Evolutionary conservation across 225 moss, liverwort and hornwort genomes (phyloP).

Genomic region (Physcomitrium patens): DNA sequence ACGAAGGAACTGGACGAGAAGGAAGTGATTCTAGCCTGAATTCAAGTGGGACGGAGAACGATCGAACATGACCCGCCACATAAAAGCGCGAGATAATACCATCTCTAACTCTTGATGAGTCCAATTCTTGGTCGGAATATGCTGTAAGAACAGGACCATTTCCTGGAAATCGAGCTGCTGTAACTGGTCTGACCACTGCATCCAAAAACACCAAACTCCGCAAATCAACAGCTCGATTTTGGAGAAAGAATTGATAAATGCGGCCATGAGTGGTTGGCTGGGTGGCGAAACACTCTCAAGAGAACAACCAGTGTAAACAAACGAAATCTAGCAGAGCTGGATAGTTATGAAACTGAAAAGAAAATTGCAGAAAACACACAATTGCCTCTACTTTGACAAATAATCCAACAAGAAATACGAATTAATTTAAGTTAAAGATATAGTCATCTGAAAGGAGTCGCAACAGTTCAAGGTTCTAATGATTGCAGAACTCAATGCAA

Average conservation of each 20-base stretch:
- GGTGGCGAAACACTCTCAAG: not conserved
- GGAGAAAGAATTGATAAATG: not conserved
- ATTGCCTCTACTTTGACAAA: not conserved
- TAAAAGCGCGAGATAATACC: slow-evolving; percentile 95
- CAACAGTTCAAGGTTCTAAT: not conserved
- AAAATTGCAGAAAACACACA: not conserved
- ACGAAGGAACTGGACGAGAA: not conserved
- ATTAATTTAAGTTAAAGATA: not conserved
- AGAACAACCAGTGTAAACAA: not conserved
- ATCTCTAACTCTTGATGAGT: slow-evolving; percentile 97
- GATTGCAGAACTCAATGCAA: not conserved
- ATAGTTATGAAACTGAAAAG: not conserved
- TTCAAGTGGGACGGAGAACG: slow-evolving; percentile 94
- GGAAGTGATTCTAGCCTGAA: slow-evolving; percentile 53
- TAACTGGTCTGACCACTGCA: slow-evolving; percentile 95
- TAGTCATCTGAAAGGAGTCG: slow-evolving; percentile 12
- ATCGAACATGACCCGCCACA: slow-evolving; percentile 99
- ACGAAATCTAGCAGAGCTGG: not conserved
- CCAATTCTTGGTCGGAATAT: slow-evolving; percentile 92
- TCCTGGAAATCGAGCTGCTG: slow-evolving; percentile 99
- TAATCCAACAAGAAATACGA: not conserved
- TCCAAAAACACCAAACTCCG: slow-evolving; percentile 28
- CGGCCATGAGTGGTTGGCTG: not conserved
- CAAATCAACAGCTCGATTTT: slow-evolving; percentile 9
- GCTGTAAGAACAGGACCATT: slow-evolving; percentile 95